A percentile compares a stretch with the other conserved stretches of the same genome.
Conservation (phyloP, 2,329 filamentous ascomycete genomes). For the Juglanconis juglandina region DNA sequence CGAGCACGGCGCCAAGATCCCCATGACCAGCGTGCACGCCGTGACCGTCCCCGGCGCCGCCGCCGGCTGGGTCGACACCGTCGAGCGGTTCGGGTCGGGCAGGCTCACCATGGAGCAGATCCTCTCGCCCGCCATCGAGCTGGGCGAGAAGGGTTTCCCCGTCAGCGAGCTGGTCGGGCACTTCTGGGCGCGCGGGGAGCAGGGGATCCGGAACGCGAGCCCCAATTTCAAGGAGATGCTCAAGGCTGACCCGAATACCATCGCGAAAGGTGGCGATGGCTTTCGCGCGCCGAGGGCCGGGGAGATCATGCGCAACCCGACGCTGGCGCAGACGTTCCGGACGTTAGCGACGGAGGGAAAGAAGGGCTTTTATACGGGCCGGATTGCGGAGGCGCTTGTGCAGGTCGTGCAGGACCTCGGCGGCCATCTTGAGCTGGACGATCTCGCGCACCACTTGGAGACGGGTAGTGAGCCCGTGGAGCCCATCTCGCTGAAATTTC, state of each 20-base stretch:
- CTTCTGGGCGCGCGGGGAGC: constrained; percentile 70
- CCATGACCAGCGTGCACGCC: constrained; percentile 71
- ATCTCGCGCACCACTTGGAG: constrained; percentile 71
- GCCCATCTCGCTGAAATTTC: constrained; percentile 78
- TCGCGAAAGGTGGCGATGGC: constrained; percentile 47
- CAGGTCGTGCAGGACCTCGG: constrained; percentile 74
- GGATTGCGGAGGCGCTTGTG: constrained; percentile 76
- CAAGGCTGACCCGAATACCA: constrained; percentile 67
- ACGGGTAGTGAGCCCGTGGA: constrained; percentile 73
- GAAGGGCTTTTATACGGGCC: constrained; percentile 84
- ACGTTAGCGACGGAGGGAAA: constrained; percentile 77
- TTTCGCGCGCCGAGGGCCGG: constrained; percentile 72
- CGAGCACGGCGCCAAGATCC: constrained; percentile 55
- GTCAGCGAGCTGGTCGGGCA: constrained; percentile 74
- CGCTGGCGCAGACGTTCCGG: constrained; percentile 77
- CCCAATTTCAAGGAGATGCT: constrained; percentile 87
- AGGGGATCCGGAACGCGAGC: constrained; percentile 65
- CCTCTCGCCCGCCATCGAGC: constrained; percentile 74
- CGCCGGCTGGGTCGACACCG: constrained; percentile 87
- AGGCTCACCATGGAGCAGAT: constrained; percentile 75
- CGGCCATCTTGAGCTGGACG: constrained; percentile 73
- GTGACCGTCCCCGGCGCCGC: constrained; percentile 87
- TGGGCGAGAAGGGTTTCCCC: constrained; percentile 86
- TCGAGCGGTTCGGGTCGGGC: constrained; percentile 86
- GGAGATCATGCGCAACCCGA: constrained; percentile 85